Base-by-base conservation (phyloP, 805 yeast genomes). In the Gaillardinia entomophila region DNA sequence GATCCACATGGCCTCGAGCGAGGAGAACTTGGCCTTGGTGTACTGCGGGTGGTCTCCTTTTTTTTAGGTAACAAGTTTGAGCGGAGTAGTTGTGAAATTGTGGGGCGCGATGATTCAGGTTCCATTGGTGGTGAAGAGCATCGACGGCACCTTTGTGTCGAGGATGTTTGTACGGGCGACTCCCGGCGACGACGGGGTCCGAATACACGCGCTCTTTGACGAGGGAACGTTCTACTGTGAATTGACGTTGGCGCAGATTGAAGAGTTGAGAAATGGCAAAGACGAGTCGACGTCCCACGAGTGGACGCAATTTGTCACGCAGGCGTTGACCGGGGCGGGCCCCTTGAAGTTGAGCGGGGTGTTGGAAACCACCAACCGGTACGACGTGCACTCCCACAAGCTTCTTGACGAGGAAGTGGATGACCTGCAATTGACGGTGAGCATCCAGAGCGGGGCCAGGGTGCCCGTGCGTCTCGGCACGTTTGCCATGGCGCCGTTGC, bases 1-100 rank as follows among this genome's bases (percentile, higher is more conserved):
- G 41, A 77, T 89, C 5, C 77, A 75, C 27, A 83, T 82, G 37
- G 96, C 98, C 0, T 68, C 79, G 0, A 80, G 77, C 48, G 65
- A 69, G 4, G 58, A 66, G 4, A 86, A 87, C 43, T 60, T 92
- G 30, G 82, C 92, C 0, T 54, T 80, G 16, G 75, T 92, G 4
- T 92, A 77, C 51, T 68, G 77, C 50, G 97, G 97, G 2, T 82
- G 94, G 96, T 68, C 83, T 26, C 88, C 92, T 14, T 84, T 82
- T 47, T 77, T 73, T 42, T 82, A n/a, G n/a, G n/a, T n/a, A n/a
- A n/a, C n/a, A n/a, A n/a, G n/a, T n/a, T n/a, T n/a, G n/a, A n/a
- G n/a, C n/a, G n/a, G n/a, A n/a, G n/a, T n/a, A n/a, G n/a, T n/a
- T n/a, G n/a, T n/a, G n/a, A n/a, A n/a, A n/a, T n/a, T n/a, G n/a